Conservation (phyloP, 176 grass and related monocot species). For the Cocos nucifera region DNA sequence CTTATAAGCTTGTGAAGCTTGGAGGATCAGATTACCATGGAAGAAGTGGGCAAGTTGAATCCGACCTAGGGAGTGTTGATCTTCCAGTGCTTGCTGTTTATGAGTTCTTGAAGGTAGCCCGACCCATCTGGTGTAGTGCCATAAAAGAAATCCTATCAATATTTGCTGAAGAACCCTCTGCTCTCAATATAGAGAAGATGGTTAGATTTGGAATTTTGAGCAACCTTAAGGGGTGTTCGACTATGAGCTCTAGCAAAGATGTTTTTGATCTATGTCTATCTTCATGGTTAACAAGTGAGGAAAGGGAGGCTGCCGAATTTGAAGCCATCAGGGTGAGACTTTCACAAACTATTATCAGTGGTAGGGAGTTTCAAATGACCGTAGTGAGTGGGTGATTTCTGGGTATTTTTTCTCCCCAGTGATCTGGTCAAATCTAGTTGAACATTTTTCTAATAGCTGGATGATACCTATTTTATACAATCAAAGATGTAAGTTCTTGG, state of each 20-base stretch:
- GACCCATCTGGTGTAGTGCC: conserved; percentile 52
- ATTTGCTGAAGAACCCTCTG: conserved; percentile 10
- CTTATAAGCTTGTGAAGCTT: conserved; percentile 55
- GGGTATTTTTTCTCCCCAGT: background rate
- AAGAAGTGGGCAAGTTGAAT: conserved; percentile 42
- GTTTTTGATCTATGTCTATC: background rate
- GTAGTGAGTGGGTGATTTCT: conserved; percentile 2
- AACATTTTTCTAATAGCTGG: background rate
- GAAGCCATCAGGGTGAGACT: conserved; percentile 28
- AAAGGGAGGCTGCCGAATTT: conserved; percentile 28
- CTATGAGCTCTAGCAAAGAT: conserved; percentile 25
- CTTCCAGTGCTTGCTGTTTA: conserved; percentile 39
- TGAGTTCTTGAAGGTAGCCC: conserved; percentile 48
- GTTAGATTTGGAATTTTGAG: conserved; percentile 7
- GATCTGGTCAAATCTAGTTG: background rate
- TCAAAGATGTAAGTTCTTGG: too few relatives aligned
- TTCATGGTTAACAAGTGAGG: conserved; percentile 8
- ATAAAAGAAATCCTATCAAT: conserved; percentile 31
- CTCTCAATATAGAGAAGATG: background rate
- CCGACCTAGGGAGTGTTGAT: conserved; percentile 56
- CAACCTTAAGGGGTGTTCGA: conserved; percentile 15
- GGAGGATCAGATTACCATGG: conserved; percentile 81
- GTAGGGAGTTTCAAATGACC: conserved; percentile 5
- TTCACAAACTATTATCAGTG: background rate
- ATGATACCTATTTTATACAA: background rate